Percentiles rank a stretch among this genome's conserved stretches.
phyloP scores from a whole-genome alignment of 2,329 filamentous ascomycete genomes.

The Ascochyta koolunga region DNA sequence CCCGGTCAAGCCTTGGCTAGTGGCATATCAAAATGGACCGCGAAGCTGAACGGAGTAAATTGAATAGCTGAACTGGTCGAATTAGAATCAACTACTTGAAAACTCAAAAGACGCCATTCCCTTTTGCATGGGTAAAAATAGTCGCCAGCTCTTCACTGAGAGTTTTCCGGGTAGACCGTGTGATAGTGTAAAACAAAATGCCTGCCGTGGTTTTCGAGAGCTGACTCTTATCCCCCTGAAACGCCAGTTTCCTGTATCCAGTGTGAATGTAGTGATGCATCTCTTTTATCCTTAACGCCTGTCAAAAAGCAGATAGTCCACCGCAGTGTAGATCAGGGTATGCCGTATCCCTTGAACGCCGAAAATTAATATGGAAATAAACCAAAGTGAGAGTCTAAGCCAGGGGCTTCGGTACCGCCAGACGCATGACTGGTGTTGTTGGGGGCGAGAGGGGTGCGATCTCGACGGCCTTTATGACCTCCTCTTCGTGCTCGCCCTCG shows the following conservation, averaged over 20 bases:
- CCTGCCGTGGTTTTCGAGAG: not conserved
- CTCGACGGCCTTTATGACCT: constrained; percentile 2
- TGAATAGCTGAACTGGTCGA: not conserved
- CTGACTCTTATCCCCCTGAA: constrained; percentile 3
- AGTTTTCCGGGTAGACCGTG: not conserved
- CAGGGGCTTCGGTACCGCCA: constrained; percentile 17
- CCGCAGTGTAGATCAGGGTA: constrained; percentile 9
- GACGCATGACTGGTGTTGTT: constrained; percentile 24
- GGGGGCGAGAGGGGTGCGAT: constrained; percentile 31
- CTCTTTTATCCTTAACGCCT: constrained; percentile 10
- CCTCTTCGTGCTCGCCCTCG: constrained; percentile 6
- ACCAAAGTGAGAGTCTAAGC: constrained; percentile 14
- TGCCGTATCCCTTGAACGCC: not conserved
- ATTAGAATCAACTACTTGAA: not conserved
- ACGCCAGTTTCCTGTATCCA: constrained; percentile 7
- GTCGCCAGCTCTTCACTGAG: constrained; percentile 2
- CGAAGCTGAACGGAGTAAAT: too few species aligned
- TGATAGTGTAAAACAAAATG: not conserved
- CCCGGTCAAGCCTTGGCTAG: too few species aligned
- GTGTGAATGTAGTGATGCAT: not conserved
- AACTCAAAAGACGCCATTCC: not conserved
- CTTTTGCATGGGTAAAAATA: not conserved
- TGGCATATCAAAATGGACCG: too few species aligned
- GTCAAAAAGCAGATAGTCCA: not conserved
- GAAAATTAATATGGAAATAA: constrained; percentile 1